Conservation (phyloP, 2,329 filamentous ascomycete genomes). For the Arthrinium puccinioides region DNA sequence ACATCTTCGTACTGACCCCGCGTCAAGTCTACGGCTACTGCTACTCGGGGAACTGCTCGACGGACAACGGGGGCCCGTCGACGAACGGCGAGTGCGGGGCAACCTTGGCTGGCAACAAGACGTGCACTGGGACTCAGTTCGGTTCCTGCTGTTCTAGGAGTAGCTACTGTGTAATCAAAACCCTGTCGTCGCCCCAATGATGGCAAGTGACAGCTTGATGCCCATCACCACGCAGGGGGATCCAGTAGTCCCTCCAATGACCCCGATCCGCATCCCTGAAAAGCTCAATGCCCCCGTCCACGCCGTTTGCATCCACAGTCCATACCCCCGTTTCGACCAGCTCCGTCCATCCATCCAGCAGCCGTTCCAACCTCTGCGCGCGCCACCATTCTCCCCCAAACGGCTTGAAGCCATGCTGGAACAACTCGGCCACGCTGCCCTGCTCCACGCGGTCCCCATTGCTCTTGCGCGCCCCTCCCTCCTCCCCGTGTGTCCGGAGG, state of each 20-base stretch:
- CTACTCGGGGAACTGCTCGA: too few relatives aligned
- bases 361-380: constrained; percentile 15
- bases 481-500: constrained; percentile 1
- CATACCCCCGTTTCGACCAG: constrained; percentile 18
- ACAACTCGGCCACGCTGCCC: constrained; percentile 15
- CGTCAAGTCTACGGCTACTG: too few relatives aligned
- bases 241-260: constrained; percentile 11
- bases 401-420: constrained; percentile 25
- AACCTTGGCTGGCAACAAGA: too few relatives aligned
- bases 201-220: too few relatives aligned
- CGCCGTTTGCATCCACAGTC: constrained; percentile 16
- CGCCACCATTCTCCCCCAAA: constrained; percentile 22
- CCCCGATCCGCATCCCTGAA: constrained; percentile 17
- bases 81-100: too few relatives aligned
- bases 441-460: constrained; percentile 14
- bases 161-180: too few relatives aligned
- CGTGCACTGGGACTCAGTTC: too few relatives aligned
- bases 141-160: too few relatives aligned
- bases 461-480: constrained; percentile 17
- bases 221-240: too few relatives aligned
- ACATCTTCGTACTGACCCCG: too few relatives aligned
- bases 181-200: too few relatives aligned
- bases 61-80: too few relatives aligned
- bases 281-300: constrained; percentile 19
- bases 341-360: constrained; percentile 17